phyloP scores from a whole-genome alignment of 148 eudicot species.

The Rhododendron molle region DNA sequence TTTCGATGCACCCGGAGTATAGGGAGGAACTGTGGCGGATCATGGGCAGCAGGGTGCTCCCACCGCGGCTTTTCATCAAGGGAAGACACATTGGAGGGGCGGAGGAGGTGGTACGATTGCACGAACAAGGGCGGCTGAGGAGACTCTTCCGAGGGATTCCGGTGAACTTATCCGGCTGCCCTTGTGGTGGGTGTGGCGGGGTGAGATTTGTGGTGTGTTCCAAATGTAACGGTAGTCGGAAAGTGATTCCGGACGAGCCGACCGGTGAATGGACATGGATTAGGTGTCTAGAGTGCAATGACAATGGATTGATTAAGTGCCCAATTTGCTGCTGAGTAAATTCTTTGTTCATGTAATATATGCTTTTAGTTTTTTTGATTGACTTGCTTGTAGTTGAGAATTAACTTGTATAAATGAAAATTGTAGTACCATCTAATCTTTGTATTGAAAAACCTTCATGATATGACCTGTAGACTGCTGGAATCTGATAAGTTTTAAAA shows the following conservation, averaged over 20 bases:
- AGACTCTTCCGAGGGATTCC: conserved; percentile 57
- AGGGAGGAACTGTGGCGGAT: conserved; percentile 57
- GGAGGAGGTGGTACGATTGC: conserved; percentile 51
- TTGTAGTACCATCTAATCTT: not conserved
- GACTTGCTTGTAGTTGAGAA: not conserved
- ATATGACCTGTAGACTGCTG: not conserved
- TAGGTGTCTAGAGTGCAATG: conserved; percentile 60
- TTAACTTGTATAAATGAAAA: not conserved
- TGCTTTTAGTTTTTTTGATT: not conserved
- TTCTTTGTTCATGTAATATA: not conserved
- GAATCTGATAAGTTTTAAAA: not conserved
- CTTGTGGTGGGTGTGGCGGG: conserved; percentile 55
- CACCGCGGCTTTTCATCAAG: conserved; percentile 69
- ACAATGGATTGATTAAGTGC: conserved; percentile 73
- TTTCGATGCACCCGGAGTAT: conserved; percentile 58
- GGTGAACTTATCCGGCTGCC: conserved; percentile 7
- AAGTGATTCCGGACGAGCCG: conserved; percentile 30
- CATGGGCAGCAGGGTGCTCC: conserved; percentile 43
- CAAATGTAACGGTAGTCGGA: conserved; percentile 62
- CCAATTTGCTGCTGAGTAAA: conserved; percentile 41
- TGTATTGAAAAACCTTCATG: not conserved
- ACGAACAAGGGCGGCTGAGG: conserved; percentile 60
- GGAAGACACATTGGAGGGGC: conserved; percentile 80
- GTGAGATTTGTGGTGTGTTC: conserved; percentile 50
- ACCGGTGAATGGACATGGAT: conserved; percentile 11